Base-by-base conservation (phyloP, 306 rosid genomes). In the Quercus glauca region DNA sequence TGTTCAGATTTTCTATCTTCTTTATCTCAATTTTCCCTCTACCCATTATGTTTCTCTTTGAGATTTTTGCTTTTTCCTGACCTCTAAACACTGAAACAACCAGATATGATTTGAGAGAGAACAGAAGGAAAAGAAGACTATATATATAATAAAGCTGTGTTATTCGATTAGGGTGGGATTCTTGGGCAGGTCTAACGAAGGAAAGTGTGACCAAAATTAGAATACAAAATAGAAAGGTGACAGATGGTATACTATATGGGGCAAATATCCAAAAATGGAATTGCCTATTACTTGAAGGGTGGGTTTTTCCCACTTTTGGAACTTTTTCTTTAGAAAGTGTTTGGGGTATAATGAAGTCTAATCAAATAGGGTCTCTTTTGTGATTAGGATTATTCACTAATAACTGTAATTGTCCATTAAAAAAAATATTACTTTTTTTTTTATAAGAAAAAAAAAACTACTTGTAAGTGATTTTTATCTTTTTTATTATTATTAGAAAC, bases 1-100 rank as follows among this genome's bases (percentile, higher is more conserved):
- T 92, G 19, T 86, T 92, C 73, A 91, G 64, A 76, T 91, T 91
- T 75, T 92, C 96, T 58, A 92, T 92, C 80, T 83, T 92, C 82
- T 85, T 92, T 0, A 92, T 92, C 89, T 91, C 97, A 25, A 91
- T 91, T 37, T 84, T 85, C 31, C 97, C 96, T 76, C 97, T 84
- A 25, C 97, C 94, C 97, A 89, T 90, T 3, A 5, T 43, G 26
- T 21, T 79, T 52, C 75, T 68, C 68, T 0, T 23, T 19, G 23
- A 31, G 18, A n/a, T 45, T 73, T 20, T 80, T 51, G 3, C 41
- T 1, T 73, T 51, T 75, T 73, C 71, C 41, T 55, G 55, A 13
- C 59, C 52, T 53, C 80, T 81, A 78, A 75, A 75, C 59, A 74
- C 63, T 64, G 33, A 20, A 75, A 55, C 79, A 67, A 43, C 25